Base-by-base conservation (phyloP, 441 rosid species). In the Hura crepitans region DNA sequence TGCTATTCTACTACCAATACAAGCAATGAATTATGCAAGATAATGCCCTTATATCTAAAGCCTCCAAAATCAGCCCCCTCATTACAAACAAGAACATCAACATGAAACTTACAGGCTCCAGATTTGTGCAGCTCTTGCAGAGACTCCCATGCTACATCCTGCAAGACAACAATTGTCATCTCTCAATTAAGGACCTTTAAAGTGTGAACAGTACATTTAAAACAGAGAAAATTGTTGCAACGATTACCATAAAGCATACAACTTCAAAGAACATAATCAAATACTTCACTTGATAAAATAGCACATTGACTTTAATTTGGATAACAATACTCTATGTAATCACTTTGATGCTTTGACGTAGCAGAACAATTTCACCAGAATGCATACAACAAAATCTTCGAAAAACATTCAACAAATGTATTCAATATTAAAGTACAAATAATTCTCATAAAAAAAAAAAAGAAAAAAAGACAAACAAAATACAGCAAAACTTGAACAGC, bases 131-230 rank as follows among this genome's bases (percentile, higher is more conserved):
- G 67, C 60, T 78, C 66, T 37, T 66, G 72, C 57, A 81, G 31
- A 57, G 76, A 79, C 42, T 76, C 62, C 87, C 87, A 84, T 43
- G 75, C 85, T 58, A 75, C 78, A 72, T 81, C 83, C 87, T 84
- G 70, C 51, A 27, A 14, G 20, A 51, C 66, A 62, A 70, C 22
- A 65, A 69, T 28, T 31, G 63, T 43, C 47, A 63, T 54, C 46
- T 33, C 58, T 65, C 49, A 12, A 31, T 73, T 62, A 76, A 27
- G 39, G 62, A 49, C 56, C 59, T 47, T 50, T 35, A 20, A 23
- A 30, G 51, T 13, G 30, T 27, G 59, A 69, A 37, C 6, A 46
- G 43, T 45, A 39, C 50, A 20, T 39, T 31, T 13, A 15, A 31
- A 51, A 59, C 28, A 33, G 23, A 3, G 3, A 30, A 62, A 37